Percentiles rank a stretch among this genome's conserved stretches.
These are phyloP conservation scores for Colletotrichum liriopes DNA, from an alignment of 2,329 filamentous ascomycete species.

Conservation along the genomic window DNA sequence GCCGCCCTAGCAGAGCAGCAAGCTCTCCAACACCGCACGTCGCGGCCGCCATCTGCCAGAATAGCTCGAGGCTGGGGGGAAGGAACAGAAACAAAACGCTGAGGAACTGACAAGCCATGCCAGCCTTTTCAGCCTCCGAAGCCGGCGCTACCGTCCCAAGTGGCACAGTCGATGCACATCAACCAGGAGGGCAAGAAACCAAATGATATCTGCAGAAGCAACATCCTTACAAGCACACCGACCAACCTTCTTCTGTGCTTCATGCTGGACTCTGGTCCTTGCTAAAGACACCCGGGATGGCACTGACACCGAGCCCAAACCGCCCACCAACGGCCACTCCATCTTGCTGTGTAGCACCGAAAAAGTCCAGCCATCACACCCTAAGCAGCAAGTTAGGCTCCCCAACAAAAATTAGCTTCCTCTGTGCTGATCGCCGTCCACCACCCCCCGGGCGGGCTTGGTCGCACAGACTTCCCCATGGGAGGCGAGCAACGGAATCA, in stretches of 20 bases:
- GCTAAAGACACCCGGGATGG: slow-evolving; percentile 8
- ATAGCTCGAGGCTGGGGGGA: background rate
- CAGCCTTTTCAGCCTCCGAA: slow-evolving; percentile 27
- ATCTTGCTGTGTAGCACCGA: slow-evolving; percentile 6
- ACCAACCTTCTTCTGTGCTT: background rate
- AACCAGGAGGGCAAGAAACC: background rate
- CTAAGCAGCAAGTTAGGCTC: slow-evolving; percentile 16
- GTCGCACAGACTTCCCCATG: slow-evolving; percentile 10
- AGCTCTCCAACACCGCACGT: background rate
- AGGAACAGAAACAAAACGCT: slow-evolving; percentile 1
- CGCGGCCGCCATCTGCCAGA: slow-evolving; percentile 25
- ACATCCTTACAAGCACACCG: slow-evolving; percentile 1
- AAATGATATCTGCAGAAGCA: background rate
- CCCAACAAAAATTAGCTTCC: slow-evolving; percentile 40
- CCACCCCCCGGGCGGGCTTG: background rate
- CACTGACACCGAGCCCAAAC: slow-evolving; percentile 7
- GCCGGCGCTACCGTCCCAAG: slow-evolving; percentile 12
- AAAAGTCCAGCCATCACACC: background rate
- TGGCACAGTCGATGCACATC: slow-evolving; percentile 7
- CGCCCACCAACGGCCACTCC: background rate
- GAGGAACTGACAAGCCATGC: background rate
- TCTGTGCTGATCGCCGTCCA: background rate
- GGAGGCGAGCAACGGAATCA: slow-evolving; percentile 4
- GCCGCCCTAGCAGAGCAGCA: background rate
- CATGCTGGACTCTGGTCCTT: background rate